Conservation (phyloP, 768 basidiomycete species). For the Amanita fuliginea region DNA sequence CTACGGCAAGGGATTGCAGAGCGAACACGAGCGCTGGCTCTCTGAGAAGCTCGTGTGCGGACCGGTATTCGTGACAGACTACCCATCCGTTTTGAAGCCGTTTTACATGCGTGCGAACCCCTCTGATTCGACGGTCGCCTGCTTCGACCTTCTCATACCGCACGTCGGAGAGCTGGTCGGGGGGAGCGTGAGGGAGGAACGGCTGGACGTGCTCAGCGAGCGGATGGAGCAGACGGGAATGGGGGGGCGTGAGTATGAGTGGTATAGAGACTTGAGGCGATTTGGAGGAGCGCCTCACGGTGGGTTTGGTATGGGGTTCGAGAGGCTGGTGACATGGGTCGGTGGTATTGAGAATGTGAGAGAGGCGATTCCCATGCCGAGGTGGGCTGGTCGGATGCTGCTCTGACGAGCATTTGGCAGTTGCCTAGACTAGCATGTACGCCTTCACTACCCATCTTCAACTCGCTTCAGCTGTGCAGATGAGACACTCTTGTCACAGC, state of each 20-base stretch:
- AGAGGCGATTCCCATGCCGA: conserved; percentile 86
- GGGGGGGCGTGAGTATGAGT: conserved; percentile 35
- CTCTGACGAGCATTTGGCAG: neutral
- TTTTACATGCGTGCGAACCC: conserved; percentile 88
- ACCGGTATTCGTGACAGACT: conserved; percentile 89
- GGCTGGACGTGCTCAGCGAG: conserved; percentile 36
- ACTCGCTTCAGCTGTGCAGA: no score
- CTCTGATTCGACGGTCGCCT: conserved; percentile 55
- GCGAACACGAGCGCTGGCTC: conserved; percentile 91
- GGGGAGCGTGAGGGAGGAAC: conserved; percentile 83
- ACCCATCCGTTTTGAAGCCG: conserved; percentile 75
- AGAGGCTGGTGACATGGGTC: conserved; percentile 80
- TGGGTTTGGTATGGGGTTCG: conserved; percentile 95
- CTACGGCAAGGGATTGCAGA: conserved; percentile 68
- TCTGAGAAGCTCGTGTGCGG: conserved; percentile 55
- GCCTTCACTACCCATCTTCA: no score
- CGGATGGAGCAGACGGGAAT: conserved; percentile 34
- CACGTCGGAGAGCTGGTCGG: conserved; percentile 83
- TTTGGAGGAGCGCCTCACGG: conserved; percentile 89
- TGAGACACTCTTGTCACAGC: no score
- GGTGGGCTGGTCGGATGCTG: conserved; percentile 67
- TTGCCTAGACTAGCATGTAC: no score
- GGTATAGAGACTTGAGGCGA: conserved; percentile 78
- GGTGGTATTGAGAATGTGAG: conserved; percentile 84
- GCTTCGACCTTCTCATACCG: conserved; percentile 92